Evolutionary conservation across 371 early-diverging fungal species (phyloP).

Genomic region (Syncephalastrum sp.): DNA sequence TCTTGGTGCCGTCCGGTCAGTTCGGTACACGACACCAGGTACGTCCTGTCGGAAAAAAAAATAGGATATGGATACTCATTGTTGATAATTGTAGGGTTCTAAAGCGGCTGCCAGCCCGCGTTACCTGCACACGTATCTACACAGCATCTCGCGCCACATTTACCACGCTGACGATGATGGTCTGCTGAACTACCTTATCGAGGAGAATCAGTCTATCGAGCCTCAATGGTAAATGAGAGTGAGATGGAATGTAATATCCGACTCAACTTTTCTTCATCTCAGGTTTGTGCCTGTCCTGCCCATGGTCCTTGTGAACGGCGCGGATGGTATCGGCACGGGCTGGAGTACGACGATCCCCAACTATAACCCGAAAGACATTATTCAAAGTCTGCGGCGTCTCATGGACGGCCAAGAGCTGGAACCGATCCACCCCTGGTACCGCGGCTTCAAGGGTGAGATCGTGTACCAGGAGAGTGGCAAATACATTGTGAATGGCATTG

Average conservation of each 20-base stretch:
- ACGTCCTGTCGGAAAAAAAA: background rate
- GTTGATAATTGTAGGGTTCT: constrained; percentile 69
- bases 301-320: constrained; percentile 97
- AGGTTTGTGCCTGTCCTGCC: constrained; percentile 97
- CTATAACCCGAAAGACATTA: constrained; percentile 94
- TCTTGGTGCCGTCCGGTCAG: constrained; percentile 93
- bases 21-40: constrained; percentile 95
- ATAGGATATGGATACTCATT: background rate
- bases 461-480: background rate
- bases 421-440: constrained; percentile 96
- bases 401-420: constrained; percentile 77
- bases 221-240: constrained; percentile 78
- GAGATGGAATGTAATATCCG: background rate
- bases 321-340: constrained; percentile 99
- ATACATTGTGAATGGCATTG: constrained; percentile 76
- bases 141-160: constrained; percentile 79
- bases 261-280: background rate
- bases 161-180: constrained; percentile 92
- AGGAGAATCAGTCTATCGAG: constrained; percentile 96
- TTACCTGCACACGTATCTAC: constrained; percentile 94
- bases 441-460: constrained; percentile 75
- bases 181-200: constrained; percentile 87
- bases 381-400: constrained; percentile 84
- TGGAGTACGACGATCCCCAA: constrained; percentile 86
- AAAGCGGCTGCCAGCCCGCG: constrained; percentile 98